Base-by-base conservation (phyloP, 2,329 filamentous ascomycete species). In the Neodidymelliopsis sp. region DNA sequence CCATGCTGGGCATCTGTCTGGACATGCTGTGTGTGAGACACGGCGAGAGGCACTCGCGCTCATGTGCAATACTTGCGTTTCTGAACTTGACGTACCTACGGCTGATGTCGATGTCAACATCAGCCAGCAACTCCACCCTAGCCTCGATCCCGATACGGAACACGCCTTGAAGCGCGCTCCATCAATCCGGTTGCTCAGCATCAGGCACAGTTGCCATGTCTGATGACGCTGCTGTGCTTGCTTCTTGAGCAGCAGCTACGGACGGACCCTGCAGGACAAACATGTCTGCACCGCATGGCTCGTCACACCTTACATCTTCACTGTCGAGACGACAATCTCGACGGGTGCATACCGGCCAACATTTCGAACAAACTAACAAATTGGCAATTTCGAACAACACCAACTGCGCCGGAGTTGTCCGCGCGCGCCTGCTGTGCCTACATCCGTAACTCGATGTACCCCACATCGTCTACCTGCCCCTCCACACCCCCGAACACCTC, bases 401-500 rank as follows among this genome's bases (percentile, higher is more conserved):
- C 37, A 25, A 41, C 31, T n/a, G 34, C 29, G 35, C 47, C 35
- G 40, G 35, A 22, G 19, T 45, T 25, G 39, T 40, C 40, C 29
- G 40, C 11, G 23, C 15, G 33, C 33, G 42, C 28, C 4, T 16
- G 6, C 13, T 4, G n/a, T 19, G 29, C 42, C 42, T 22, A 23
- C 3, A 24, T 33, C 34, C 34, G 27, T n/a, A n/a, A n/a, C 43
- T 39, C 22, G 10, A 12, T 20, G 34, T 37, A 22, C 40, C 40
- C 40, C 47, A 35, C 47, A 37, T 25, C n/a, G n/a, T n/a, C n/a
- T n/a, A n/a, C n/a, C n/a, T 35, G 19, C 31, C 41, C 31, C 41
- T 44, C 41, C 31, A 35, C 41, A 29, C 31, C 16, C 11, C 16
- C 28, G 39, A 43, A 50, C 40, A 45, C 39, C 35, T 50, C 47